A percentile compares a stretch with the other conserved stretches of the same genome.
Conservation (phyloP, 768 basidiomycete species). For the Russula olivacea region DNA sequence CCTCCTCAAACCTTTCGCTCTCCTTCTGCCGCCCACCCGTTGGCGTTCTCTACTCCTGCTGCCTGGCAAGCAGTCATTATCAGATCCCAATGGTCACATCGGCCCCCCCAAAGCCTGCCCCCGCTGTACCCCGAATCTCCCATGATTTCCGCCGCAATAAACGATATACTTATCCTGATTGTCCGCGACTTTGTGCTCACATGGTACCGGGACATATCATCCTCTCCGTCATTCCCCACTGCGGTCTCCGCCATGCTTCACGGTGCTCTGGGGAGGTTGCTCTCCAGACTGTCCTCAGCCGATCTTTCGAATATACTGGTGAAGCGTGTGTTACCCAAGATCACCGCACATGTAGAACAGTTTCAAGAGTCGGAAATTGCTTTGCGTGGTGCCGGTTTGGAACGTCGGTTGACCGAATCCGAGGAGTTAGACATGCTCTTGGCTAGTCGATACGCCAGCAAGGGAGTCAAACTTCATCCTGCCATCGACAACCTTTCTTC, state of each 20-base stretch:
- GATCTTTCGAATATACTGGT: slow-evolving; percentile 77
- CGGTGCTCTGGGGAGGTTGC: slow-evolving; percentile 51
- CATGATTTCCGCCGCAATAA: slow-evolving; percentile 62
- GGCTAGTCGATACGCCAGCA: slow-evolving; percentile 72
- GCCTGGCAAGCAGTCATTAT: slow-evolving; percentile 91
- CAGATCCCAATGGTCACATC: slow-evolving; percentile 85
- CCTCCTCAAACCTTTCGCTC: slow-evolving; percentile 36
- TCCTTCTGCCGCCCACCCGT: slow-evolving; percentile 58
- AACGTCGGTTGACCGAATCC: slow-evolving; percentile 79
- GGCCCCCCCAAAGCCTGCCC: slow-evolving; percentile 58
- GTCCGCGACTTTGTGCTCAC: slow-evolving; percentile 81
- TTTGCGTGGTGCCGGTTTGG: slow-evolving; percentile 73
- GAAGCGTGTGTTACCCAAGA: slow-evolving; percentile 78
- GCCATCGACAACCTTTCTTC: slow-evolving; percentile 87
- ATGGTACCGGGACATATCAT: slow-evolving; percentile 86
- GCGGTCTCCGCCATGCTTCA: slow-evolving; percentile 76
- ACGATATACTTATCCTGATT: slow-evolving; percentile 75
- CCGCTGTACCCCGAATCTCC: slow-evolving; percentile 60
- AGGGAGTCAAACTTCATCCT: slow-evolving; percentile 66
- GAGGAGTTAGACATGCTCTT: slow-evolving; percentile 85
- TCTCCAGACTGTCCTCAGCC: slow-evolving; percentile 49
- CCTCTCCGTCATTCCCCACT: slow-evolving; percentile 82
- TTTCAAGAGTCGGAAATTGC: slow-evolving; percentile 87
- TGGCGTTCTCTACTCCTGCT: slow-evolving; percentile 86
- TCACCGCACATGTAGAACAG: slow-evolving; percentile 84